These are phyloP conservation scores for Scalesia atractyloides DNA, from an alignment of 129 eudicot genomes.

Conservation along the genomic window DNA sequence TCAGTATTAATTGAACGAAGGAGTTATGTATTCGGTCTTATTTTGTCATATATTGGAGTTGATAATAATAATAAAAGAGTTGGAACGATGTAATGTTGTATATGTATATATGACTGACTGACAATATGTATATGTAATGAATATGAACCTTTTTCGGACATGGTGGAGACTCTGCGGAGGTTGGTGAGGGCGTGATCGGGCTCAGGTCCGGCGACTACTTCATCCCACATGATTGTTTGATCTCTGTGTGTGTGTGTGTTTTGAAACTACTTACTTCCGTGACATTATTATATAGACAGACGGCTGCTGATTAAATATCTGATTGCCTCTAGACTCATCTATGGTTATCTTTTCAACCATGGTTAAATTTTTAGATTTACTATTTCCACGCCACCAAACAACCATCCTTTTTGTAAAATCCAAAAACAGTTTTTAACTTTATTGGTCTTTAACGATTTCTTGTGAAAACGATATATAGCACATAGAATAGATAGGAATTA, in stretches of 20 bases:
- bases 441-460: too few species aligned
- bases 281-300: slow-evolving; percentile 35
- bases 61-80: too few species aligned
- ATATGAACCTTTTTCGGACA: slow-evolving; percentile 39
- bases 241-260: neutral
- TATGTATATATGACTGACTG: too few species aligned
- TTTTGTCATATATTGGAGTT: too few species aligned
- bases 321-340: slow-evolving; percentile 22
- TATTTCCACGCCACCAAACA: slow-evolving; percentile 18
- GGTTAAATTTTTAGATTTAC: slow-evolving; percentile 30
- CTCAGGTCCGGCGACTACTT: slow-evolving; percentile 83
- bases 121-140: too few species aligned
- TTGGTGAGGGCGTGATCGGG: slow-evolving; percentile 75
- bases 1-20: too few species aligned
- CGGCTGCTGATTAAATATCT: slow-evolving; percentile 48
- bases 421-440: too few species aligned
- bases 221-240: slow-evolving; percentile 64
- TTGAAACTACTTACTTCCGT: slow-evolving; percentile 16
- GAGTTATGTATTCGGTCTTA: too few species aligned
- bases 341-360: slow-evolving; percentile 29
- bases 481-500: too few species aligned
- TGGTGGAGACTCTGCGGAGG: slow-evolving; percentile 54
- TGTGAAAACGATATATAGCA: too few species aligned
- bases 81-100: too few species aligned
- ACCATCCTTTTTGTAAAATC: neutral